phyloP scores from a whole-genome alignment of 495 filamentous ascomycete genomes.

The Aspergillus carlsbadensis region DNA sequence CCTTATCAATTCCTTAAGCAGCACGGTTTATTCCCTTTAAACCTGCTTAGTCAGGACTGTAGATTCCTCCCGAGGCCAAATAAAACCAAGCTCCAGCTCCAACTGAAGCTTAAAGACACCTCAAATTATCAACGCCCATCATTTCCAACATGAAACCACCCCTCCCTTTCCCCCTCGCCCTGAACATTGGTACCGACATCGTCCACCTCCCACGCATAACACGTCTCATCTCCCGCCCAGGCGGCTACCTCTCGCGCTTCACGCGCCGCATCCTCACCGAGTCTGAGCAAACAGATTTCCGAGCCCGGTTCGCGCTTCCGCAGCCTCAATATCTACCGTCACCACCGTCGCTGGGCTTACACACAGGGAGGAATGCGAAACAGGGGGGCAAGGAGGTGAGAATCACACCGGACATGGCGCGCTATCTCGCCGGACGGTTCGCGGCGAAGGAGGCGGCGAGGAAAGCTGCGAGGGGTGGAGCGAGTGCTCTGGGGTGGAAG shows the following conservation, averaged over 20 bases:
- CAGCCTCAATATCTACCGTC: conserved; percentile 7
- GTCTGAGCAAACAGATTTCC: conserved; percentile 43
- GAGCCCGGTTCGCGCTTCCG: conserved; percentile 32
- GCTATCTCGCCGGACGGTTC: conserved; percentile 49
- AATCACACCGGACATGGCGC: conserved; percentile 37
- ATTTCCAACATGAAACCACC: conserved; percentile 25
- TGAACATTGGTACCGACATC: conserved; percentile 54
- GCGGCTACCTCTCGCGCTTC: conserved; percentile 46
- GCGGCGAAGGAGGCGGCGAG: conserved; percentile 50
- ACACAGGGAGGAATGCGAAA: neutral
- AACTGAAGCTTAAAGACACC: neutral
- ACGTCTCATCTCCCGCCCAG: conserved; percentile 40
- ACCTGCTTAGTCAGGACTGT: no score
- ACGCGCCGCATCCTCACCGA: conserved; percentile 51
- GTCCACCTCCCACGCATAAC: conserved; percentile 53
- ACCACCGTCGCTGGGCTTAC: neutral
- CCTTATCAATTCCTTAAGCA: no score
- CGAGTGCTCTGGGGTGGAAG: conserved; percentile 39
- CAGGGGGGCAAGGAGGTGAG: neutral
- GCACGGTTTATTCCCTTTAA: no score
- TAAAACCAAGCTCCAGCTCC: neutral
- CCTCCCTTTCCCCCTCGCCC: conserved; percentile 37
- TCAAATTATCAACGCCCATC: neutral
- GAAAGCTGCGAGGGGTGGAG: conserved; percentile 45
- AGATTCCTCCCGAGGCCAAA: neutral